Base-by-base conservation (phyloP, 305 asterid species). In the Lippia alba region DNA sequence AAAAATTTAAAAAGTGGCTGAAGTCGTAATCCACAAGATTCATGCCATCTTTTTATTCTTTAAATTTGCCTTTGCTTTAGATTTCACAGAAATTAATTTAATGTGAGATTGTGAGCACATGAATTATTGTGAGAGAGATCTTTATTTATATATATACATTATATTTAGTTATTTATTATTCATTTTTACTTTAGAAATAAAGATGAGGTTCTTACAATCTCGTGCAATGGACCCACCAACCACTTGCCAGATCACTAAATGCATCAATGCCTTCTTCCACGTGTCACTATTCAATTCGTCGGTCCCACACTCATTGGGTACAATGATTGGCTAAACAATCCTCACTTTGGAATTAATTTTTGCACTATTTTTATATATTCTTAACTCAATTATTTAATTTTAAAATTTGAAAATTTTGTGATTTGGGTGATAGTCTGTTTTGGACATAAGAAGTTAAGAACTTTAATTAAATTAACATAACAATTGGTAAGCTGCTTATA, bases 21-120 rank as follows among this genome's bases (percentile, higher is more conserved):
- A 12, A 70, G 20, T 63, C 80, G 80, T 80, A 76, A 81, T 79
- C 74, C 87, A 80, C 86, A 85, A 87, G 90, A 83, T 67, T 80
- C 83, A 75, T 61, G 71, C 70, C 62, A 64, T 64, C 68, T 70
- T 66, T 36, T 41, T 55, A 15, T 15, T 39, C 0, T 20, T n/a
- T 19, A 48, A 49, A 58, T 71, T 44, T 66, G 46, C 72, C 82
- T 77, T 84, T 79, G 81, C 89, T 83, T 84, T 80, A 51, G 71
- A 73, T 80, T 86, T 80, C 83, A 80, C 73, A 81, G 80, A 69
- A 83, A 85, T 74, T 79, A 15, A 71, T 80, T 85, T 80, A 83
- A 36, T 36, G 6, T 36, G 6, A 34, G 40, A 34, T 80, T 77
- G 96, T 76, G 85, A 68, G 86, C 95, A 86, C 92, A 88, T 86